Conservation (phyloP, 2,329 filamentous ascomycete genomes). For the Periconia digitata region DNA sequence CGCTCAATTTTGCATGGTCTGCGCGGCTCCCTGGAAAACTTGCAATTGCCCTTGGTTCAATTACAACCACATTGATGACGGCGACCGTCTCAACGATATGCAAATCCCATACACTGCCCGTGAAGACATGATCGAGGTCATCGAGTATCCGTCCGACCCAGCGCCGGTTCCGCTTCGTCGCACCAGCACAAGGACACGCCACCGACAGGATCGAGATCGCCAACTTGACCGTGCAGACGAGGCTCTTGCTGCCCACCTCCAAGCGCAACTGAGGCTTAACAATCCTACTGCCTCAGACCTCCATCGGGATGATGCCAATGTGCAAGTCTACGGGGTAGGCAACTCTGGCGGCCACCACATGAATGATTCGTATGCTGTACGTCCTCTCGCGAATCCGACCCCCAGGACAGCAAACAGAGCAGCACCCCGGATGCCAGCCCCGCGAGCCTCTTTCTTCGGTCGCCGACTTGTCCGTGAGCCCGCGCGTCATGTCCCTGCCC, state of each 20-base stretch:
- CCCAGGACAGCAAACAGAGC: conserved; percentile 18
- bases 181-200: conserved; percentile 27
- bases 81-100: conserved; percentile 52
- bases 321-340: conserved; percentile 53
- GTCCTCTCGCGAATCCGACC: conserved; percentile 30
- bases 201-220: conserved; percentile 35
- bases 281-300: conserved; percentile 22
- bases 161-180: conserved; percentile 28
- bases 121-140: conserved; percentile 25
- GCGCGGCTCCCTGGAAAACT: conserved; percentile 77
- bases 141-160: conserved; percentile 30
- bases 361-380: conserved; percentile 53
- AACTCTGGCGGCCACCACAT: conserved; percentile 61
- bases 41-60: conserved; percentile 84
- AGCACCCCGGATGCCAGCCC: conserved; percentile 24
- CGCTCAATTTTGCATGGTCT: conserved; percentile 86
- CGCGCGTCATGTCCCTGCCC: conserved; percentile 12
- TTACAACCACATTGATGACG: conserved; percentile 54
- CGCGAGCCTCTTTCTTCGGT: conserved; percentile 26
- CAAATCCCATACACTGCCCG: conserved; percentile 34
- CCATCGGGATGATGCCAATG: conserved; percentile 44
- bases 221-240: conserved; percentile 52
- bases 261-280: conserved; percentile 45
- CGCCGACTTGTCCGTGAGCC: conserved; percentile 28
- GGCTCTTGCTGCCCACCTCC: conserved; percentile 54